phyloP scores from a whole-genome alignment of 495 filamentous ascomycete species.

The Bathelium albidoporum region DNA sequence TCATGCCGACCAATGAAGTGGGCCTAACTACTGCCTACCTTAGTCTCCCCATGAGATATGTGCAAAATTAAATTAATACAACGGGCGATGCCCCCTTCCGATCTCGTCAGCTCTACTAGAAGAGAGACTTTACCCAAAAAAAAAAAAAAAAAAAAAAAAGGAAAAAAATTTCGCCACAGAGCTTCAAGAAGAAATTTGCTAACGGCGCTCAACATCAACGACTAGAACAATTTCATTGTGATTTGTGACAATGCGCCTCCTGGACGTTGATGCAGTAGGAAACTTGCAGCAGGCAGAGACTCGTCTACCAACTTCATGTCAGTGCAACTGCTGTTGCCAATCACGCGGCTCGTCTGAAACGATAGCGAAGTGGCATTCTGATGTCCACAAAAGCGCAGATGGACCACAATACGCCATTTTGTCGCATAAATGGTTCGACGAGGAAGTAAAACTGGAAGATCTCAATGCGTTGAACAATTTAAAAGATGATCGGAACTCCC shows the following conservation, averaged over 20 bases:
- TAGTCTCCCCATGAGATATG: too few species aligned
- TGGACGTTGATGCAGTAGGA: not conserved
- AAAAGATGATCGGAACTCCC: not conserved
- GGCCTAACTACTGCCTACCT: too few species aligned
- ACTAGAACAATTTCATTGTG: not conserved
- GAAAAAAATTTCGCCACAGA: too few species aligned
- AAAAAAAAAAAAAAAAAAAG: too few species aligned
- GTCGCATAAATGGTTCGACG: slow-evolving; percentile 6
- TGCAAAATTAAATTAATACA: too few species aligned
- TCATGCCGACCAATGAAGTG: too few species aligned
- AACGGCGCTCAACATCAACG: not conserved
- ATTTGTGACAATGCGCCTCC: not conserved
- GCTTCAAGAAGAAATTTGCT: not conserved
- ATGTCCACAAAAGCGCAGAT: not conserved
- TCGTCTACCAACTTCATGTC: not conserved
- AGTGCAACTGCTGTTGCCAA: not conserved
- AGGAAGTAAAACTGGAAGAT: slow-evolving; percentile 8
- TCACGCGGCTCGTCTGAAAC: not conserved
- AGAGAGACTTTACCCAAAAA: too few species aligned
- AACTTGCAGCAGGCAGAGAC: not conserved
- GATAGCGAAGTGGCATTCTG: not conserved
- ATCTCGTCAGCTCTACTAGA: too few species aligned
- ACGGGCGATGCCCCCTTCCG: too few species aligned
- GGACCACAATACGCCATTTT: slow-evolving; percentile 6
- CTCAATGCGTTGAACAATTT: not conserved